These are phyloP conservation scores for Cercospora citrullina DNA, from an alignment of 2,329 filamentous ascomycete species.

Conservation along the genomic window DNA sequence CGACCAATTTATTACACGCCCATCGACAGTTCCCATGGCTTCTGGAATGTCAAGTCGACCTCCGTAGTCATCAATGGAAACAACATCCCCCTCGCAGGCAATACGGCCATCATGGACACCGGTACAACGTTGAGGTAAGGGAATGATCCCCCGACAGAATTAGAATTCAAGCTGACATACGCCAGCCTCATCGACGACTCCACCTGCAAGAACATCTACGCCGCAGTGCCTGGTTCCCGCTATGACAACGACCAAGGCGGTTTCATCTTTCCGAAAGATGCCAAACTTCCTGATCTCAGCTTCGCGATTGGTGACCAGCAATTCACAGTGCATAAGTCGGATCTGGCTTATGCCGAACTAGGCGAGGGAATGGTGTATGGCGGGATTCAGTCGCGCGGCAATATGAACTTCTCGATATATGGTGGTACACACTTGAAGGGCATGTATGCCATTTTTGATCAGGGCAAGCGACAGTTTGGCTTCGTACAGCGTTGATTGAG, in stretches of 20 bases:
- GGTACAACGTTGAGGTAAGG: constrained; percentile 60
- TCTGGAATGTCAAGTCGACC: constrained; percentile 66
- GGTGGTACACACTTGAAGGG: constrained; percentile 66
- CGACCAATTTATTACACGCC: constrained; percentile 53
- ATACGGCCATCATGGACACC: constrained; percentile 70
- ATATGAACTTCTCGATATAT: constrained; percentile 61
- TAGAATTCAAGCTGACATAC: not conserved
- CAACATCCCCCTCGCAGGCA: constrained; percentile 52
- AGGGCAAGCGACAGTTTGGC: constrained; percentile 60
- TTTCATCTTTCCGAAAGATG: constrained; percentile 61
- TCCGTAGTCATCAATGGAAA: constrained; percentile 59
- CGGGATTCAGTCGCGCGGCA: constrained; percentile 64
- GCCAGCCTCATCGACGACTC: constrained; percentile 61
- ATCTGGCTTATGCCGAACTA: constrained; percentile 59
- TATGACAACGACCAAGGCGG: constrained; percentile 46
- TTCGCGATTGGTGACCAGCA: constrained; percentile 64
- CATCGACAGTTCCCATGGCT: constrained; percentile 64
- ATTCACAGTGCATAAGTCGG: constrained; percentile 63
- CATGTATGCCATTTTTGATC: constrained; percentile 66
- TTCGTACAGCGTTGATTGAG: constrained; percentile 48
- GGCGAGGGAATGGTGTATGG: constrained; percentile 61
- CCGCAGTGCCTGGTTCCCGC: constrained; percentile 60
- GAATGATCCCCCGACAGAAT: no score
- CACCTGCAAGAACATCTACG: constrained; percentile 63
- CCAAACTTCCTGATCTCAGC: constrained; percentile 60